These are phyloP conservation scores for Phialocephala subalpina DNA, from an alignment of 2,329 filamentous ascomycete genomes.

Conservation along the genomic window DNA sequence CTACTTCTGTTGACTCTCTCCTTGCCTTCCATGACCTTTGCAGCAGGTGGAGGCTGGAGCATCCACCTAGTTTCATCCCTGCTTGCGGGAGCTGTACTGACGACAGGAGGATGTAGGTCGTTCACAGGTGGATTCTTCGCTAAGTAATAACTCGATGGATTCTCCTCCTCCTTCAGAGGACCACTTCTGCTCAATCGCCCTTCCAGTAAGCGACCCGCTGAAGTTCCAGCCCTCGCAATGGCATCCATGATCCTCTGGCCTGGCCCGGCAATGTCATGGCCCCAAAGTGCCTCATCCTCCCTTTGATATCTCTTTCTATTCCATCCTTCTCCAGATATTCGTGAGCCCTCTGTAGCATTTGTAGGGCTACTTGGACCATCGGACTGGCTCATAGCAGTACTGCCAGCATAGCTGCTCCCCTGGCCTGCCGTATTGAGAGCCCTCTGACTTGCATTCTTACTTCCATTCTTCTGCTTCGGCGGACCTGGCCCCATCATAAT, in stretches of 20 bases:
- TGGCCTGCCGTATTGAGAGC: conserved; percentile 65
- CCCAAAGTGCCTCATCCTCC: conserved; percentile 89
- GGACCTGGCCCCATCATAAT: conserved; percentile 82
- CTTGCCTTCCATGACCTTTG: conserved; percentile 91
- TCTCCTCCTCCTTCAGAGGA: conserved; percentile 45
- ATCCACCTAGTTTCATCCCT: conserved; percentile 85
- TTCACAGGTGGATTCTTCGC: conserved; percentile 76
- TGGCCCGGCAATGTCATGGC: conserved; percentile 60
- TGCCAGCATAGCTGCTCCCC: conserved; percentile 58
- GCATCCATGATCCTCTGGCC: conserved; percentile 59
- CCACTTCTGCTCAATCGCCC: conserved; percentile 52
- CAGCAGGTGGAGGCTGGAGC: conserved; percentile 89
- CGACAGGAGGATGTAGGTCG: conserved; percentile 85
- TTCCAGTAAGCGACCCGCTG: conserved; percentile 60
- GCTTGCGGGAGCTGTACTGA: conserved; percentile 75
- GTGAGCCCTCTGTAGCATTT: conserved; percentile 53
- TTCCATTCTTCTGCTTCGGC: conserved; percentile 65
- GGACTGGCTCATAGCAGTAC: conserved; percentile 42
- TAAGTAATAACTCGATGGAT: conserved; percentile 44
- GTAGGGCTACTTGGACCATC: conserved; percentile 53
- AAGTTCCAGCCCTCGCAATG: conserved; percentile 57
- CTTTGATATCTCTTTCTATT: conserved; percentile 83
- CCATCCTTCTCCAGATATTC: conserved; percentile 66
- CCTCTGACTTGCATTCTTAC: conserved; percentile 66
- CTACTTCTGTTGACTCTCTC: conserved; percentile 70